Percentiles rank a stretch among this genome's conserved stretches.
phyloP scores from a whole-genome alignment of 2,329 filamentous ascomycete genomes.

The Claviceps sp. region DNA sequence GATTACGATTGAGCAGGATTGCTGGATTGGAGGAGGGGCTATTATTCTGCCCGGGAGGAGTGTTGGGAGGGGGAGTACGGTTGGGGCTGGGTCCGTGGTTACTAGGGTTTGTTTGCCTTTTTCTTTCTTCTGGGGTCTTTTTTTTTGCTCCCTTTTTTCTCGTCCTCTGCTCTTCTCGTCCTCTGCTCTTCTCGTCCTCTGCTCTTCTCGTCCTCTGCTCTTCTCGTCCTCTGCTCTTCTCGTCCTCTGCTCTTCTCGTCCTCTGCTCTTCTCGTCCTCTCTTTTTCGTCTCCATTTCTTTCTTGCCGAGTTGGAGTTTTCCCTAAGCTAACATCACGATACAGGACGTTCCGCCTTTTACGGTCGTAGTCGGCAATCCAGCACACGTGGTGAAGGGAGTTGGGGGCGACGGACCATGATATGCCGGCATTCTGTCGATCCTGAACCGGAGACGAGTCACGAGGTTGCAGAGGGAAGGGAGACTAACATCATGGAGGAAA shows the following conservation, averaged over 20 bases:
- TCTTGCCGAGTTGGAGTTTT: no score
- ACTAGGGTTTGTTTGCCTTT: slow-evolving; percentile 44
- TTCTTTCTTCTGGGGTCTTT: not conserved
- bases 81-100: slow-evolving; percentile 76
- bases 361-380: slow-evolving; percentile 58
- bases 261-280: not conserved
- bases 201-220: no score
- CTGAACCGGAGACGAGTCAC: no score
- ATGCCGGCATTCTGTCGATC: not conserved
- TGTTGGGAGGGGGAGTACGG: slow-evolving; percentile 64
- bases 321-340: not conserved
- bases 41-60: slow-evolving; percentile 67
- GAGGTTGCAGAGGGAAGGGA: not conserved
- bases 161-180: not conserved
- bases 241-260: not conserved
- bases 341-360: slow-evolving; percentile 51
- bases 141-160: not conserved
- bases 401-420: slow-evolving; percentile 18
- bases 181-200: no score
- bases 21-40: slow-evolving; percentile 67
- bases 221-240: not conserved
- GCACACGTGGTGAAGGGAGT: slow-evolving; percentile 40
- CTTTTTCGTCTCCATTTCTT: not conserved
- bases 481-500: no score
- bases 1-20: slow-evolving; percentile 74